A percentile compares a stretch with the other conserved stretches of the same genome.
These are phyloP conservation scores for Cocos nucifera DNA, from an alignment of 176 grass and related monocot genomes.

Conservation along the genomic window DNA sequence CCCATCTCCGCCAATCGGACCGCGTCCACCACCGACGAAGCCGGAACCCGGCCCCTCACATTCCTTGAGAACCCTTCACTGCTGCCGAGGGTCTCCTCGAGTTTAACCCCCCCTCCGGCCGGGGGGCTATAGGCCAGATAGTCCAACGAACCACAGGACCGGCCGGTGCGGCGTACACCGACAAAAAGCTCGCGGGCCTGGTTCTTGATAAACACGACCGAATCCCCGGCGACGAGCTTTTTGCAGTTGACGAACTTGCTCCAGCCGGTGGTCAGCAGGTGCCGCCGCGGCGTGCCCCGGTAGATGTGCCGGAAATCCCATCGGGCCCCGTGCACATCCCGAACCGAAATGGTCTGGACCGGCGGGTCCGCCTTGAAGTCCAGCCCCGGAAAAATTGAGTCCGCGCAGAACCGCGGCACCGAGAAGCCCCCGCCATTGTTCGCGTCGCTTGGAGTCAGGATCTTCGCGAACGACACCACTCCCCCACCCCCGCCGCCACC, in stretches of 20 bases:
- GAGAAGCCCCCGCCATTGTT: conserved; percentile 87
- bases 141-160: conserved; percentile 3
- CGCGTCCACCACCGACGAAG: background rate
- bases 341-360: conserved; percentile 34
- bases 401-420: conserved; percentile 59
- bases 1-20: background rate
- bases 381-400: conserved; percentile 48
- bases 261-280: conserved; percentile 85
- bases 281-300: conserved; percentile 59
- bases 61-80: background rate
- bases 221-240: conserved; percentile 52
- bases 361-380: conserved; percentile 41
- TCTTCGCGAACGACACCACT: conserved; percentile 36
- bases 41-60: background rate
- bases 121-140: background rate
- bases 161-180: conserved; percentile 24
- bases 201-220: conserved; percentile 38
- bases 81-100: background rate
- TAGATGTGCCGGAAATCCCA: conserved; percentile 78
- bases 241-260: conserved; percentile 70
- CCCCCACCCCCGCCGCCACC: too few species aligned
- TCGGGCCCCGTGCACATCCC: conserved; percentile 9
- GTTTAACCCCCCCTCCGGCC: too few species aligned
- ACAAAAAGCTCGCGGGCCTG: conserved; percentile 19
- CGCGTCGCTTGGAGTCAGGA: conserved; percentile 74